Base-by-base conservation (phyloP, 169 alveolate species). In the Amoebophrya sp. region DNA sequence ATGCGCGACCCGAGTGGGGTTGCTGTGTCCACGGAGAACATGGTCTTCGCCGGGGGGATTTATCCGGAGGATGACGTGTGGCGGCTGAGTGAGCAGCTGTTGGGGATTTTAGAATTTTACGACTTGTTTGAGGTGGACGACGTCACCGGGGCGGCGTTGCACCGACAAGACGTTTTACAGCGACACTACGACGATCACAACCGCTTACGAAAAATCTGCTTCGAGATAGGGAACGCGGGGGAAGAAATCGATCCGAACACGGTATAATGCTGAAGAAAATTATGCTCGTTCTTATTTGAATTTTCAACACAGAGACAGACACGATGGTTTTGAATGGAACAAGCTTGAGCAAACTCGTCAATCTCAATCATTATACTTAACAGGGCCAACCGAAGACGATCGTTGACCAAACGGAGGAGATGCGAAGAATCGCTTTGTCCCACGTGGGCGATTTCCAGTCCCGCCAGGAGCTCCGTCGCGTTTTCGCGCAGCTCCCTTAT, bases 41-140 rank as follows among this genome's bases (percentile, higher is more conserved):
- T 66, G 83, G 32, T 66, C 35, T 66, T 66, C 88, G 93, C 47
- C 90, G 89, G 41, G 90, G 91, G 54, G 40, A 77, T 88, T 41
- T 47, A 40, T 40, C 40, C 29, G 89, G n/a, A 39, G 29, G 88
- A 47, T n/a, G 94, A 92, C 83, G 91, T 41, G 32, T 40, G 89
- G 77, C 89, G 90, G 41, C 66, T 83, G 77, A 40, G 77, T 25
- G 83, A 66, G 32, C 94, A 92, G 55, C 92, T 93, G 92, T 83
- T 93, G 90, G 92, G 47, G 55, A 91, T 90, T 23, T 91, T 66
- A 39, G 77, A 77, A 88, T 94, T 93, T 92, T 94, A 94, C 92
- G 94, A 92, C 77, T 90, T 91, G 7, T 94, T 94, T 91, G 95
- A 94, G 92, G 91, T 94, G 39, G 93, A 94, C 77, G 94, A 94